A percentile compares a stretch with the other conserved stretches of the same genome.
phyloP scores from a whole-genome alignment of 192 early-diverging fungal genomes.

The Umbelopsis vinacea region DNA sequence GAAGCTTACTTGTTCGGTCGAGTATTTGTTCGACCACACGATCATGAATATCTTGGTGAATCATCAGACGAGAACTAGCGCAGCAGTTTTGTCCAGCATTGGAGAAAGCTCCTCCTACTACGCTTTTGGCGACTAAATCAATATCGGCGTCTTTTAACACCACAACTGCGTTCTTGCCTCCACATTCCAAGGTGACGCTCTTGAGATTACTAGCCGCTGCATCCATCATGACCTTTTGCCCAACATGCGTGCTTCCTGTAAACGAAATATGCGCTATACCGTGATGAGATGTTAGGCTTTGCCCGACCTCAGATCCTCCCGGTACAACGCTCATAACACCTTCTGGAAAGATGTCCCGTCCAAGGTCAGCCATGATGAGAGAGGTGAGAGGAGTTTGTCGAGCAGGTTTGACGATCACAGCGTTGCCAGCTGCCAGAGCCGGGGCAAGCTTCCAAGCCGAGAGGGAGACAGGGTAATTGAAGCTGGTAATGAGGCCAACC shows the following conservation, averaged over 20 bases:
- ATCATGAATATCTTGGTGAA: slow-evolving; percentile 68
- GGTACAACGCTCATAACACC: slow-evolving; percentile 59
- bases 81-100: slow-evolving; percentile 84
- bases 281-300: slow-evolving; percentile 51
- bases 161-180: slow-evolving; percentile 63
- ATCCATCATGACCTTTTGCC: slow-evolving; percentile 53
- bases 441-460: slow-evolving; percentile 82
- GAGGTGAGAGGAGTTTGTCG: slow-evolving; percentile 64
- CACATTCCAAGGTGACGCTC: slow-evolving; percentile 57
- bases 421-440: slow-evolving; percentile 72
- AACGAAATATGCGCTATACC: slow-evolving; percentile 56
- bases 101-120: slow-evolving; percentile 52
- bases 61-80: slow-evolving; percentile 70
- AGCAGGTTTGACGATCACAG: slow-evolving; percentile 61
- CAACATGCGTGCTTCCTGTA: slow-evolving; percentile 57
- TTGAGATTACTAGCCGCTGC: slow-evolving; percentile 49
- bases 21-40: slow-evolving; percentile 60
- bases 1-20: slow-evolving; percentile 45
- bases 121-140: slow-evolving; percentile 44
- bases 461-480: slow-evolving; percentile 66
- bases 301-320: slow-evolving; percentile 50
- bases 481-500: slow-evolving; percentile 73
- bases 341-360: slow-evolving; percentile 46
- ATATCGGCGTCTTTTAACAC: slow-evolving; percentile 57
- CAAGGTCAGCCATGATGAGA: slow-evolving; percentile 54